These are phyloP conservation scores for Maudiozyma pseudohumilis DNA, from an alignment of 805 yeast species.

Conservation along the genomic window DNA sequence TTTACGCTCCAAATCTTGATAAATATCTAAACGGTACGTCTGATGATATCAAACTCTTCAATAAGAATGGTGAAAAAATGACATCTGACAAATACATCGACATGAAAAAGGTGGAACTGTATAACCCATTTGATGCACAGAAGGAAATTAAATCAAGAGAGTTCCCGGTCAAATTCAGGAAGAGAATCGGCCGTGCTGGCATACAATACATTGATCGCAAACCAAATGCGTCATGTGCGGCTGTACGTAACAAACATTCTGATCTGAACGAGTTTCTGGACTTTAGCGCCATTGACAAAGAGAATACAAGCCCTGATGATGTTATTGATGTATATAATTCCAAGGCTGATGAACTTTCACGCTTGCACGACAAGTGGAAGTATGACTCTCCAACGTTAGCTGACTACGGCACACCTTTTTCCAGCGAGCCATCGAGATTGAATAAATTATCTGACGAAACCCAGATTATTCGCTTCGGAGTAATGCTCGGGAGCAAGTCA, in stretches of 20 bases:
- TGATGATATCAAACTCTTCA: slow-evolving; percentile 16
- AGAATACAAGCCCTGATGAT: slow-evolving; percentile 16
- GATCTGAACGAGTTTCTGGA: slow-evolving; percentile 35
- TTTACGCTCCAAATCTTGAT: slow-evolving; percentile 32
- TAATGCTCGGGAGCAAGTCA: slow-evolving; percentile 81
- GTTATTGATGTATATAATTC: slow-evolving; percentile 38
- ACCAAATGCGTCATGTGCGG: slow-evolving; percentile 30
- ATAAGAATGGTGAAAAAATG: slow-evolving; percentile 27
- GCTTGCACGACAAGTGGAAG: slow-evolving; percentile 56
- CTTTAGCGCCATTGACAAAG: slow-evolving; percentile 27
- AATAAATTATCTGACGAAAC: slow-evolving; percentile 80
- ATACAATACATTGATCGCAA: slow-evolving; percentile 67
- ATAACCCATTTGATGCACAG: slow-evolving; percentile 28
- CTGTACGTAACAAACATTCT: slow-evolving; percentile 10
- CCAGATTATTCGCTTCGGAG: slow-evolving; percentile 82
- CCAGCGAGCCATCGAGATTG: slow-evolving; percentile 71
- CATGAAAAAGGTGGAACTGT: slow-evolving; percentile 28
- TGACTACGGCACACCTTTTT: slow-evolving; percentile 41
- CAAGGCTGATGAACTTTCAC: slow-evolving; percentile 34
- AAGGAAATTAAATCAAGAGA: slow-evolving; percentile 31
- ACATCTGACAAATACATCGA: slow-evolving; percentile 13
- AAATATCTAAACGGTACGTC: slow-evolving; percentile 24
- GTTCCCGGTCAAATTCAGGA: slow-evolving; percentile 50
- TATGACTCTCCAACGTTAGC: slow-evolving; percentile 47
- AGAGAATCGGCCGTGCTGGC: slow-evolving; percentile 65